Percentiles rank a stretch among this genome's conserved stretches.
Conservation (phyloP, 768 basidiomycete genomes). For the Exsudoporus frostii region DNA sequence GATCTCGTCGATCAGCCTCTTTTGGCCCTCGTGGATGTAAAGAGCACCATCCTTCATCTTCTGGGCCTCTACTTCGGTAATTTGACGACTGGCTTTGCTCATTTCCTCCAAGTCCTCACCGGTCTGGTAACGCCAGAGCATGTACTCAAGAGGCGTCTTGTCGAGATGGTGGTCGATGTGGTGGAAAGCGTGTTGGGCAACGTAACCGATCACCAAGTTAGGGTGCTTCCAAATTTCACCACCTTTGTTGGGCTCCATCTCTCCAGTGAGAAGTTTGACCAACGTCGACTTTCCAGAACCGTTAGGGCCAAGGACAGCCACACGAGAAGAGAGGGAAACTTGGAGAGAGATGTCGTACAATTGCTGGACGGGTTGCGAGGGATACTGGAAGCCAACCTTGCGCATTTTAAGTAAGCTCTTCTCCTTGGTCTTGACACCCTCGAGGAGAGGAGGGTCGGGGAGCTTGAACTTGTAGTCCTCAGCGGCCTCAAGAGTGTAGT, state of each 20-base stretch:
- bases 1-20: constrained; percentile 93
- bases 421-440: constrained; percentile 99
- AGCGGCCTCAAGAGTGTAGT: constrained; percentile 92
- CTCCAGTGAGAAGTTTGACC: constrained; percentile 95
- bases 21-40: constrained; percentile 89
- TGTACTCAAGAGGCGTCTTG: constrained; percentile 98
- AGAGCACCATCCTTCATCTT: constrained; percentile 96
- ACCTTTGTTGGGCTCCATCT: constrained; percentile 93
- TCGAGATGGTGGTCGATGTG: constrained; percentile 98
- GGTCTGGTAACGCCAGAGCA: constrained; percentile 99
- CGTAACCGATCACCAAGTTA: constrained; percentile 98
- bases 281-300: constrained; percentile 98
- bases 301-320: constrained; percentile 97
- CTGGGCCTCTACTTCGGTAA: constrained; percentile 81
- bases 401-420: constrained; percentile 97
- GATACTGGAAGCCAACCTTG: constrained; percentile 96
- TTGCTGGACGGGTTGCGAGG: constrained; percentile 80
- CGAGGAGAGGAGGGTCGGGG: constrained; percentile 93
- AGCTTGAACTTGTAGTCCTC: constrained; percentile 99
- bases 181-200: constrained; percentile 99
- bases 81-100: constrained; percentile 84
- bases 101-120: constrained; percentile 98
- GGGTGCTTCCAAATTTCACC: constrained; percentile 99
- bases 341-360: constrained; percentile 93
- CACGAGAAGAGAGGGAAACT: constrained; percentile 97